Evolutionary conservation across 331 rosid species (phyloP).

Genomic region (Acacia concinna): DNA sequence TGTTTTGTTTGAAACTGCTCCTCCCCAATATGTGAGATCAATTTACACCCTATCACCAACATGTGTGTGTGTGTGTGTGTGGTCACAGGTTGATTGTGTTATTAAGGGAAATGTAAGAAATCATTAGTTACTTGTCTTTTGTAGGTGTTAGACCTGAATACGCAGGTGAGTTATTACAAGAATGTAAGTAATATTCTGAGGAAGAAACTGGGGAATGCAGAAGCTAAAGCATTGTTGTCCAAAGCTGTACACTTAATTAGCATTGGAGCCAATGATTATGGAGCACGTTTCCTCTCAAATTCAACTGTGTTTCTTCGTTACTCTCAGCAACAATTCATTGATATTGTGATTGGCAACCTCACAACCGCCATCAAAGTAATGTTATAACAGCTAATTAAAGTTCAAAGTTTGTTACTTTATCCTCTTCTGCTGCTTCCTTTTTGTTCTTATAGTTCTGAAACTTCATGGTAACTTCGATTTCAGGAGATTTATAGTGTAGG

Average conservation of each 20-base stretch:
- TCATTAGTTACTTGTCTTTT: neutral
- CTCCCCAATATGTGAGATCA: conserved; percentile 29
- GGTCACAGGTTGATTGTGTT: neutral
- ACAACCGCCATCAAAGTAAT: conserved; percentile 42
- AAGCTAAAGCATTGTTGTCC: conserved; percentile 29
- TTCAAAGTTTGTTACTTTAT: neutral
- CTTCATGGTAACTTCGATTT: neutral
- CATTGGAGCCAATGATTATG: conserved; percentile 54
- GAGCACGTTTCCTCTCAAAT: conserved; percentile 1
- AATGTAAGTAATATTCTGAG: conserved; percentile 34
- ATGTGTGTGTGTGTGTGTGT: fast-evolving
- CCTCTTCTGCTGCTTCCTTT: neutral
- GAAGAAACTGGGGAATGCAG: conserved; percentile 31
- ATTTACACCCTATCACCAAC: neutral
- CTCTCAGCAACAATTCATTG: conserved; percentile 33
- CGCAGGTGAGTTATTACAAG: conserved; percentile 44
- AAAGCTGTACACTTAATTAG: conserved; percentile 46
- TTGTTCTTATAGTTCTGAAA: neutral
- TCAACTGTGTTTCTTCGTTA: neutral
- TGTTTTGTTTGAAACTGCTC: conserved; percentile 33
- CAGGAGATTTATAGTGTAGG: conserved; percentile 45
- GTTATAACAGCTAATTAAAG: neutral
- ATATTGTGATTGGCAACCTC: conserved; percentile 45
- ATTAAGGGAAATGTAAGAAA: neutral
- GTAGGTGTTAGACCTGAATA: conserved; percentile 43